Base-by-base conservation (phyloP, 2,329 filamentous ascomycete genomes). In the Aaosphaeria pasadenensis region DNA sequence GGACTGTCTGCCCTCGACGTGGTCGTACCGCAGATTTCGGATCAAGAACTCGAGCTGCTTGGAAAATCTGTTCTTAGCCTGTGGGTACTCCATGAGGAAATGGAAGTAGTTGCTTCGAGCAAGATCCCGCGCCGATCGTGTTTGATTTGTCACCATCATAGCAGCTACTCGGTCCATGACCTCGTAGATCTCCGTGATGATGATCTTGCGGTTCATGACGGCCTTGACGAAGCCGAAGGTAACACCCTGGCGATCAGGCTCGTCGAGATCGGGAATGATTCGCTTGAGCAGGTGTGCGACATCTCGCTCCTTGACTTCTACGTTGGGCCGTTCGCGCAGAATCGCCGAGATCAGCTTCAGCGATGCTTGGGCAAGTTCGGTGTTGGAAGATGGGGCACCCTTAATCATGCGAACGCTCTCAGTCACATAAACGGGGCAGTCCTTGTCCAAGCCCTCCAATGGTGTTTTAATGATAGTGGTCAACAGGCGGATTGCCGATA, bases 131-230 rank as follows among this genome's bases (percentile, higher is more conserved):
- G 92, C 92, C 55, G 88, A 85, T 58, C 88, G 87, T 58, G 95
- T 91, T 53, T 96, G 89, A 64, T 97, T 97, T 40, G 88, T 96
- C 48, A 99, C 88, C 91, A 97, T 97, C 67, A 96, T 87, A 4
- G 83, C 86, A 42, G 90, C 89, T 1, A 69, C 63, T 60, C 91
- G 86, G 66, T 99, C 94, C 54, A 96, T 81, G 6, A 88, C 86
- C 63, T 97, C 92, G 65, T 99, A 99, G 30, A 99, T 85, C 39
- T 87, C 81, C 0, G 91, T 86, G 6, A 95, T 91, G 60, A 96
- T 82, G 39, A 97, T 79, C 65, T 88, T 92, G 13, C 91, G 84
- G 45, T 89, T 87, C 64, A 99, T 82, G 29, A 97, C 85, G 1
- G 90, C 88, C 39, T 91, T 87, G 49, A 99, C 74, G 71, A 99